These are phyloP conservation scores for Funneliformis geosporum DNA, from an alignment of 192 early-diverging fungal genomes.

Conservation along the genomic window DNA sequence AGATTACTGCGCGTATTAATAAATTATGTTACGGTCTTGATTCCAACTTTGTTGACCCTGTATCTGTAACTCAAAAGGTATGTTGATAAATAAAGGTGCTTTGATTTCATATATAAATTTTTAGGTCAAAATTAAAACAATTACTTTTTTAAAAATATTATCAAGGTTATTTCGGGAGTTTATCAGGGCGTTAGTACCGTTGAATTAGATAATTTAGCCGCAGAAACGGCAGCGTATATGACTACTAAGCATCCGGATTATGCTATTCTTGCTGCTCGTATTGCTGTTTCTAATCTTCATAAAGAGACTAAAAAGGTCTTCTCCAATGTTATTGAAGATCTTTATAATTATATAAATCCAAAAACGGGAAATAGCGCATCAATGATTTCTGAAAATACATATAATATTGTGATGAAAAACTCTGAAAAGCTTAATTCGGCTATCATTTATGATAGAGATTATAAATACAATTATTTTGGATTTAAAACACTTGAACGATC, in stretches of 20 bases:
- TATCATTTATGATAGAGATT: constrained; percentile 96
- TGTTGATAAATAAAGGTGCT: constrained; percentile 29
- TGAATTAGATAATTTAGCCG: constrained; percentile 87
- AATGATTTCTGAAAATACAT: constrained; percentile 85
- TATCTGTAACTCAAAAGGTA: constrained; percentile 93
- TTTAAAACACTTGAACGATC: constrained; percentile 99
- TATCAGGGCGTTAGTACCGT: constrained; percentile 87
- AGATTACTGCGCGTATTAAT: constrained; percentile 87
- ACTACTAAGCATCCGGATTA: constrained; percentile 97
- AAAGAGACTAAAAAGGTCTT: constrained; percentile 87
- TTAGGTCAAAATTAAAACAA: background rate
- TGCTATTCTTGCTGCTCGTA: constrained; percentile 94
- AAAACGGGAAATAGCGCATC: constrained; percentile 84
- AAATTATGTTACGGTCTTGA: constrained; percentile 98
- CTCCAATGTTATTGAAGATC: constrained; percentile 80
- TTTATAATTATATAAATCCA: constrained; percentile 87
- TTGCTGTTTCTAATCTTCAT: constrained; percentile 95
- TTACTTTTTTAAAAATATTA: background rate
- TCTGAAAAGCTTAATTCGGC: constrained; percentile 89
- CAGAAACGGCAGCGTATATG: constrained; percentile 88
- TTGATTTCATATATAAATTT: constrained; percentile 20
- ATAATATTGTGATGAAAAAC: constrained; percentile 68
- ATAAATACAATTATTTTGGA: constrained; percentile 98
- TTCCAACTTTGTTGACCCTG: constrained; percentile 93
- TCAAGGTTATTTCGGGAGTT: constrained; percentile 79